Evolutionary conservation across 2,329 filamentous ascomycete genomes (phyloP), one percentile per base, ranked within the genome.

Genomic region (Dactylellina parvicollis): DNA sequence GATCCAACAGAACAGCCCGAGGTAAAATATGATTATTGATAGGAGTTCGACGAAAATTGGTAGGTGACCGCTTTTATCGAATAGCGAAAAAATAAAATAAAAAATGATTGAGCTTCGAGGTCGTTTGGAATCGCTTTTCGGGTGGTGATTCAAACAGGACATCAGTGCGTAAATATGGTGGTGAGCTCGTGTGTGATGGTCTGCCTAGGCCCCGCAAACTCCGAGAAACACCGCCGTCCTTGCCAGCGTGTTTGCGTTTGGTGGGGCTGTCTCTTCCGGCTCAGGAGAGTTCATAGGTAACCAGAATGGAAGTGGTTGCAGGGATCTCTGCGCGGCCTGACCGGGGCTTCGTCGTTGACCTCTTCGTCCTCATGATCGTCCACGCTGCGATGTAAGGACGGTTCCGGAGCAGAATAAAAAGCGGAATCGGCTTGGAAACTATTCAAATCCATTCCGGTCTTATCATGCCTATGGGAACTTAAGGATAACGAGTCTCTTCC

Each of bases 161-260:
- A 72, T 72, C 67, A 72, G 67, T 72, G 67, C 67, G 67, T 72
- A 59, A n/a, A 47, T 59, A 64, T 57, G 50, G 67, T 52, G 59
- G 59, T 32, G 59, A 65, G 67, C 67, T 65, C 67, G 59, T 65
- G 66, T 61, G 56, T 62, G 56, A 62, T 60, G 55, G 66, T 65
- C 67, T 65, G 67, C 59, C 67, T 72, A 72, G 65, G 57, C 66
- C 66, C 59, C 46, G 52, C 67, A 72, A 72, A 72, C 52, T 65
- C 67, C 59, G 59, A 72, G 67, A 55, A 65, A 60, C 54, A 72
- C 67, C 52, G 59, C 59, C 59, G 67, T 65, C 67, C 65, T 52
- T 54, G 67, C 67, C 52, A 60, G 67, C 52, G 36, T 44, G 59
- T 34, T 60, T 72, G 59, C 32, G 54, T 57, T 72, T 60, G 59